Evolutionary conservation across 2,329 filamentous ascomycete genomes (phyloP), one percentile per base, ranked within the genome.

Genomic region (Colletotrichum sp.): DNA sequence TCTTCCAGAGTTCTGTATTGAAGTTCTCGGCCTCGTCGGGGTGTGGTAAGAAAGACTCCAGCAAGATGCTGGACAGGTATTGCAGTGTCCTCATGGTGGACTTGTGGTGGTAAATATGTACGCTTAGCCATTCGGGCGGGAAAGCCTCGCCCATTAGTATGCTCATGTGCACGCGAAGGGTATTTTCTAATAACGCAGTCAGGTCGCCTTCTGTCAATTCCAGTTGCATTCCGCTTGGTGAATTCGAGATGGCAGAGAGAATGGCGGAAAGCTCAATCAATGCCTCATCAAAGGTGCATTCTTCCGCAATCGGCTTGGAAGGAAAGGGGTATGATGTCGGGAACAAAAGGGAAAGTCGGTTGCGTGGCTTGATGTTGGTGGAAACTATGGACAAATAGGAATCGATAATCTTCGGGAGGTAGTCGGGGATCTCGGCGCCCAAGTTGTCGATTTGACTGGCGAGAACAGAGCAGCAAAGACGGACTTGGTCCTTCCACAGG

Each of bases 1-100:
- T 89, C 78, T 96, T 96, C 97, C 97, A 99, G 15, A 99, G 87
- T 73, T 98, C 95, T 13, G 95, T 98, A 81, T 98, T 96, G 84
- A 99, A 99, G 15, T 90, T 91, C 81, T 98, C 96, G 1, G 96
- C 95, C 79, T 98, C 95, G 78, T 99, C 97, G 0, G 96, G 95
- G 58, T 96, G 90, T 0, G 98, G 97, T 3, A 99, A 87, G 81
- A 96, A 96, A 0, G 92, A 93, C 48, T 96, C 93, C n/a, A 96
- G 90, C 75, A 99, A 86, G 13, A 98, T 93, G 61, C 92, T 89
- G 10, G 94, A 94, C 10, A 99, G 87, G 79, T 97, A 95, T 81
- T 98, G 94, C 38, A 99, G 87, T 9, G 94, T 95, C 72, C 92
- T 93, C 90, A 99, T 95, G 2, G 95, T 95, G 21, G 96, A 96